A percentile compares a stretch with the other conserved stretches of the same genome.
Conservation (phyloP, 176 grass and related monocot genomes). For the Hyparrhenia diplandra region DNA sequence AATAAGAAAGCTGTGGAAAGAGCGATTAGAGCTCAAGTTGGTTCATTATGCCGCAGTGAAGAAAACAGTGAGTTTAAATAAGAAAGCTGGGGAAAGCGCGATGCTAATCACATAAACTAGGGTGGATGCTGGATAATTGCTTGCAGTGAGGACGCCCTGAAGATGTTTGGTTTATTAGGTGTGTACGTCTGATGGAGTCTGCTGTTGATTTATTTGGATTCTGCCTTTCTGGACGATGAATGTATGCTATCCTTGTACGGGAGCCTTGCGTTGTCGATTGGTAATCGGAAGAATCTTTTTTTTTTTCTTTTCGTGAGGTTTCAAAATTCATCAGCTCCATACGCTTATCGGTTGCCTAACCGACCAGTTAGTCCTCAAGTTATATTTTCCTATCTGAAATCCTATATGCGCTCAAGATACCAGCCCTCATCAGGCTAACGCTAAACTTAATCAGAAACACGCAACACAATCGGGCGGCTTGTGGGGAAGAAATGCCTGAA, state of each 20-base stretch:
- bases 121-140: conserved; percentile 9
- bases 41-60: neutral
- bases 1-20: neutral
- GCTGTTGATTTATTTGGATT: conserved; percentile 7
- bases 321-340: neutral
- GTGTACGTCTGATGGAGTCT: neutral
- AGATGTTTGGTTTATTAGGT: neutral
- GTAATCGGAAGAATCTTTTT: neutral
- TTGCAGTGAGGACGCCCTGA: neutral
- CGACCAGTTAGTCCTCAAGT: neutral
- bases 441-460: neutral
- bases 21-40: neutral
- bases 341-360: neutral
- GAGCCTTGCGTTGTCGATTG: neutral
- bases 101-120: neutral
- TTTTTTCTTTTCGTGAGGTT: neutral
- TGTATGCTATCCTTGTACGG: neutral
- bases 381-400: neutral
- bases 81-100: neutral
- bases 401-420: neutral
- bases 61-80: neutral
- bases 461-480: neutral
- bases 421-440: too few relatives aligned
- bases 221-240: neutral
- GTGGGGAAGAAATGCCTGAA: neutral